Evolutionary conservation across 768 basidiomycete species (phyloP), one percentile per base, ranked within the genome.

Genomic region (Fibroporia radiculosa): DNA sequence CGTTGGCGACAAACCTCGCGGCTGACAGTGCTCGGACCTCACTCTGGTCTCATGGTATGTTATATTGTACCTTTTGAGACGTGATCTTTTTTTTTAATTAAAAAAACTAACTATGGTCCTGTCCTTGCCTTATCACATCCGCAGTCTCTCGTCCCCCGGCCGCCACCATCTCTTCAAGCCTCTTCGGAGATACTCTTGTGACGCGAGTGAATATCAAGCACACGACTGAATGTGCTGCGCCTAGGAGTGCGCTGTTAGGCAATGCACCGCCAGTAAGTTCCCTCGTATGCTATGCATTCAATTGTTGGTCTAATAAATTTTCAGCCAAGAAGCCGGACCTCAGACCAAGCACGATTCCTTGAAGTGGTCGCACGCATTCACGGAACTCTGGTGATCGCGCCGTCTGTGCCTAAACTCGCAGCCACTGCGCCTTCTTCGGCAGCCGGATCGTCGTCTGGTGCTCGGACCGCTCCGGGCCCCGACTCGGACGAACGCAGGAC

Each of bases 361-460:
- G 74, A 75, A 16, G 63, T 86, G 13, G 69, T 84, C 20, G 62
- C 71, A n/a, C 77, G 70, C 48, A 87, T 90, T 41, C 83, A 88
- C 55, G 71, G 73, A 42, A 72, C 75, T 16, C 66, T 90, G 20
- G 70, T 75, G 4, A 70, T 86, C 53, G 71, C 72, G 12, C 83
- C 84, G 6, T 61, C 70, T 3, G 58, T 71, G 27, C 72, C 77
- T 33, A 48, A 5, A 35, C 40, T 13, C 18, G 13, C 34, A 18
- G 10, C n/a, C 29, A 8, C 10, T 8, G 8, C 29, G n/a, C 10
- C 29, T n/a, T n/a, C 8, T 10, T 31, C 29, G n/a, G 20, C 16
- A 6, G 20, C 7, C 8, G 7, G 14, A 19, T 8, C 7, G 6
- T 7, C 34, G 6, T 35, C 34, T 6, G 34, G 34, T 19, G 6